Base-by-base conservation (phyloP, 1,139 yeast species). In the Saccharomyces hybrid region DNA sequence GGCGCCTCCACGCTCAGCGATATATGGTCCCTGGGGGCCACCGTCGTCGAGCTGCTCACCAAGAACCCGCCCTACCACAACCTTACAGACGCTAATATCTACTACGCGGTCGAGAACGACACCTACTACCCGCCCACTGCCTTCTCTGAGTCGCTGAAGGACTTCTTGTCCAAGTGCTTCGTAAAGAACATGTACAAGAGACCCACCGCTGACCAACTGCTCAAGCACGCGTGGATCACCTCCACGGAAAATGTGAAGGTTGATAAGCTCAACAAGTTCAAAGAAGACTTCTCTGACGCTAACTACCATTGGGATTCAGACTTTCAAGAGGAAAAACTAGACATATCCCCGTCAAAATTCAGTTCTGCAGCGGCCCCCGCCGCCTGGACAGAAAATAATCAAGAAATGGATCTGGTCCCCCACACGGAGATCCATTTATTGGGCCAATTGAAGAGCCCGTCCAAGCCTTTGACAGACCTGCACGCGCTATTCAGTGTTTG, bases 11-110 rank as follows among this genome's bases (percentile, higher is more conserved):
- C 95, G 0, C 88, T 95, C 0, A 88, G 96, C 3, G 95, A 87
- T 69, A 80, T 86, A 27, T 87, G 95, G 98, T 88, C 97, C n/a
- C 72, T 93, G 41, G 99, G 98, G 1, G 96, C 97, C 16, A 93
- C 98, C 0, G 81, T 91, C 3, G 82, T 91, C 8, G 99, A 93
- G 68, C 73, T 93, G 51, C 75, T 89, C 54, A 86, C 97, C 0
- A 96, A 89, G 0, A 78, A 83, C 53, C 98, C 99, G 0, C 97
- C 98, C 0, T 89, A 88, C 63, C 86, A 86, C 59, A 85, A 88
- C 51, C 73, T 86, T 55, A 84, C 85, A 56, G 88, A 90, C 27
- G 86, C 90, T 83, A 88, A 95, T 0, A 91, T 97, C 0, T 77
- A 93, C 60, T 96, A 88, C 73, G 96, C 97, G 0, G 89, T 91